Evolutionary conservation across 2,329 filamentous ascomycete genomes (phyloP), one percentile per base, ranked within the genome.

Genomic region (Botrytis squamosa): DNA sequence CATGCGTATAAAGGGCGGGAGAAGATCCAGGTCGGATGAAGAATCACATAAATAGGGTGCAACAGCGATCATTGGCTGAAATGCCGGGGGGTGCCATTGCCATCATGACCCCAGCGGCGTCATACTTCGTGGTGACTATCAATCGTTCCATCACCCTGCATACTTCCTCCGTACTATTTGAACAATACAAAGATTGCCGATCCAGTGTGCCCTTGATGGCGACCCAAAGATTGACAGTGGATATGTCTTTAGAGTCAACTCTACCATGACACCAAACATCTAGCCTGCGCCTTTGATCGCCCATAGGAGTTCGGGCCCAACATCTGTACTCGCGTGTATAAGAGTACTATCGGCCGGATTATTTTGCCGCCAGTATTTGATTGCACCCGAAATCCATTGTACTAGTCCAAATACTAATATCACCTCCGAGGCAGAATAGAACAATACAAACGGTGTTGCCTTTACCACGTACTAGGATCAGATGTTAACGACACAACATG

Each of bases 401-500:
- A 18, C 42, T 4, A 14, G 69, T 22, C 5, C 52, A 7, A 38
- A 44, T 46, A 46, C 69, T 52, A 10, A 42, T 64, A n/a, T 44
- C 57, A 14, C 59, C 59, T 9, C 20, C 29, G 22, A 71, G 57
- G 40, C 59, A 64, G 69, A 71, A 71, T 20, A 59, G 33, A 44
- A 64, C 55, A 20, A 42, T 33, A 5, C 69, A 59, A 9, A 71
- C 33, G 6, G 69, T 71, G 3, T 64, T 42, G 18, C 44, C 69
- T 4, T 40, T 64, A 4, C 36, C 33, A 29, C 33, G 55, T 22
- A 25, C 44, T 71, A 46, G 12, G 6, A 20, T 7, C 14, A 63
- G 12, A 38, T 4, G 3, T 22, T 12, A 16, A 65, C 36, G 33
- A 36, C 5, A 46, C 3, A 49, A 65, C 42, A 3, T 36, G 29